Base-by-base conservation (phyloP, 2,329 filamentous ascomycete genomes). In the Cladosporium colombiae region DNA sequence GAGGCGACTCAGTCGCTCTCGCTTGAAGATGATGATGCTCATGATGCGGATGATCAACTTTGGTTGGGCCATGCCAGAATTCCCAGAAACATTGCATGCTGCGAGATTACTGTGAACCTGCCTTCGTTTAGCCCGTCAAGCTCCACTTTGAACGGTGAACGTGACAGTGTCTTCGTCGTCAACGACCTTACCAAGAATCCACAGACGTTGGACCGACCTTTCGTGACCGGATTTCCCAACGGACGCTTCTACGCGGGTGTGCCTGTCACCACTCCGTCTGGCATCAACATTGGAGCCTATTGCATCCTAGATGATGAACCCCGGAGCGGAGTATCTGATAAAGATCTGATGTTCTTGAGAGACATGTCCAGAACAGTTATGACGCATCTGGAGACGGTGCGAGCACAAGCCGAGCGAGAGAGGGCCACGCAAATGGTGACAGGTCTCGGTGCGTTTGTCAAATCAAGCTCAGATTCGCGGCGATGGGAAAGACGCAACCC, bases 281-380 rank as follows among this genome's bases (percentile, higher is more conserved):
- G 85, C 33, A 83, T 85, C 70, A 82, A 83, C 58, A 86, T 91
- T 65, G 88, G 88, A 16, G 83, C 82, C 18, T 87, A 87, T 67
- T 84, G 84, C 62, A 82, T 89, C 2, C 77, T 88, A 3, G 87
- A 89, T 68, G 82, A 85, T 50, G 78, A 81, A 23, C 82, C 85
- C 0, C 83, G 85, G n/a, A 71, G 82, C 50, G 83, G 82, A 0
- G 70, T 90, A 21, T 77, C 77, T 13, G 72, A 78, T 0, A 79
- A 80, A 13, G 83, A 87, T 59, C 67, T 83, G 2, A 78, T 81
- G 27, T 89, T 87, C 62, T 78, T 91, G 73, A 80, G 83, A 40
- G 85, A 86, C 59, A 81, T 89, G 75, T 79, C 83, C 0, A 77
- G 78, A 14, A 84, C 87, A 4, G 80, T 88, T 10, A 88, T 88